Evolutionary conservation across 495 filamentous ascomycete genomes (phyloP).

Genomic region (Letharia columbiana): DNA sequence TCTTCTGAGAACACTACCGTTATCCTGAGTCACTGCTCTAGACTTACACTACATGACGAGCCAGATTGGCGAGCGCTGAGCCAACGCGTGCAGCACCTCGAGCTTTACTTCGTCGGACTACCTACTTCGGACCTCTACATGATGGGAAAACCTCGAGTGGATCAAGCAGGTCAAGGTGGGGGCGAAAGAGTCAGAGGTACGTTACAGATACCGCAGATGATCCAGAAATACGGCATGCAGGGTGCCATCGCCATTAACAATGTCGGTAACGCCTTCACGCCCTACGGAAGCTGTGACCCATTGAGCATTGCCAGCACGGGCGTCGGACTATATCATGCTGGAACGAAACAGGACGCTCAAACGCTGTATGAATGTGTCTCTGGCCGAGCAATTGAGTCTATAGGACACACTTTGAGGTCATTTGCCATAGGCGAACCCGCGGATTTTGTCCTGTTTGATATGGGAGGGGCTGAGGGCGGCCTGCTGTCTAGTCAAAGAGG

Average conservation of each 20-base stretch:
- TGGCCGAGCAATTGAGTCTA: conserved; percentile 43
- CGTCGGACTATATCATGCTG: conserved; percentile 62
- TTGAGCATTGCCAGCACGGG: conserved; percentile 53
- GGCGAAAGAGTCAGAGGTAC: conserved; percentile 46
- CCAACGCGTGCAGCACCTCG: conserved; percentile 41
- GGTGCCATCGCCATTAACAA: conserved; percentile 66
- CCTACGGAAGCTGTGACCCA: conserved; percentile 64
- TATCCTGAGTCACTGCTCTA: conserved; percentile 62
- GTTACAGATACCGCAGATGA: conserved; percentile 54
- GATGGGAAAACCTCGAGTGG: conserved; percentile 44
- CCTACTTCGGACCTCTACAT: conserved; percentile 70
- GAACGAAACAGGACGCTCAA: conserved; percentile 48
- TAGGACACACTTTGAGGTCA: conserved; percentile 29
- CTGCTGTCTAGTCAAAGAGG: conserved; percentile 11
- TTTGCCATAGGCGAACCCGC: conserved; percentile 12
- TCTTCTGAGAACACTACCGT: conserved; percentile 37
- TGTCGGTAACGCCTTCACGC: conserved; percentile 71
- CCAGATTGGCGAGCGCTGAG: conserved; percentile 44
- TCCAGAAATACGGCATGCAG: conserved; percentile 48
- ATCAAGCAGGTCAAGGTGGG: conserved; percentile 25
- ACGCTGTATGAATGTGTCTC: conserved; percentile 55
- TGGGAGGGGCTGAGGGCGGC: not conserved
- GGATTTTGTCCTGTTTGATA: conserved; percentile 20
- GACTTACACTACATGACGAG: conserved; percentile 48
- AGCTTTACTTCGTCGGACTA: conserved; percentile 61